A percentile compares a stretch with the other conserved stretches of the same genome.
phyloP scores from a whole-genome alignment of 768 basidiomycete species.

The Mycena metata region DNA sequence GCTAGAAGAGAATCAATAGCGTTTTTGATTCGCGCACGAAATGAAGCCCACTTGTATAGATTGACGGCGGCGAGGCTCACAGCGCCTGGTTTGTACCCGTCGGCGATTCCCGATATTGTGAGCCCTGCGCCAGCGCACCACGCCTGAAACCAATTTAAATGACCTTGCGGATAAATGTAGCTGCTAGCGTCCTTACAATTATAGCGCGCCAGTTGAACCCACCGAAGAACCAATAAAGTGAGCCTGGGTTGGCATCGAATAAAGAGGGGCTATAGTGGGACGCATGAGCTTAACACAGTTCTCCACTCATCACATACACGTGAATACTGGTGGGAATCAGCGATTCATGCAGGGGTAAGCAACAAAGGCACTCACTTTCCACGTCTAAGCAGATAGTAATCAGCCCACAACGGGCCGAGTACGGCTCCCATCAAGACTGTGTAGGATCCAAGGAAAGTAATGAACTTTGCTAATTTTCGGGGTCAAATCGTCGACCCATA shows the following conservation, averaged over 20 bases:
- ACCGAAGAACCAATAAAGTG: conserved; percentile 35
- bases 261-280: conserved; percentile 26
- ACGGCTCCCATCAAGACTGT: conserved; percentile 35
- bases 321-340: conserved; percentile 21
- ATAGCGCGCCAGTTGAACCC: conserved; percentile 40
- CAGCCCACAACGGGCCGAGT: conserved; percentile 33
- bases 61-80: conserved; percentile 30
- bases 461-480: conserved; percentile 21
- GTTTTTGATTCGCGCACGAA: not conserved
- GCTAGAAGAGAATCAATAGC: not conserved
- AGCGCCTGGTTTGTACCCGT: conserved; percentile 26
- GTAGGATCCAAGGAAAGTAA: conserved; percentile 38
- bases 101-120: conserved; percentile 35
- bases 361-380: conserved; percentile 28
- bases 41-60: conserved; percentile 24
- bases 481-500: no score
- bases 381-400: conserved; percentile 32
- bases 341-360: not conserved
- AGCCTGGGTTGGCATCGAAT: conserved; percentile 30
- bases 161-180: not conserved
- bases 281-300: no score
- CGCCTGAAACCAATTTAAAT: conserved; percentile 9
- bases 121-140: conserved; percentile 34
- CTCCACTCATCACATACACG: conserved; percentile 18
- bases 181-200: conserved; percentile 12